Evolutionary conservation across 2,329 filamentous ascomycete genomes (phyloP).

Genomic region (Chalara sp.): DNA sequence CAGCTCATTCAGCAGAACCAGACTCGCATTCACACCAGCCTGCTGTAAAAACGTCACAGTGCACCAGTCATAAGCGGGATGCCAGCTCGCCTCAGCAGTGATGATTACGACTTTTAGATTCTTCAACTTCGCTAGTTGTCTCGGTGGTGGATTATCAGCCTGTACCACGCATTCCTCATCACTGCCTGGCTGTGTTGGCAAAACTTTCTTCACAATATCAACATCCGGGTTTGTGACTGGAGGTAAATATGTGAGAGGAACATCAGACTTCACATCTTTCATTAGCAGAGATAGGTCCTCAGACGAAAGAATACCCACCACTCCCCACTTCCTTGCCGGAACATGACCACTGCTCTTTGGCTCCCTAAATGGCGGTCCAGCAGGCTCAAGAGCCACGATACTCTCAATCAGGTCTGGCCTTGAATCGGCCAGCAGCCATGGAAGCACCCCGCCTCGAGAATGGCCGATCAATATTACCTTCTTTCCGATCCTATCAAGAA

Average conservation of each 20-base stretch:
- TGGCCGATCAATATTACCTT: constrained; percentile 25
- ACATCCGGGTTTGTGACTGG: constrained; percentile 29
- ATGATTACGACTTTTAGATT: constrained; percentile 32
- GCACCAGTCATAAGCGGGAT: constrained; percentile 39
- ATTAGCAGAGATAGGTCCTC: constrained; percentile 34
- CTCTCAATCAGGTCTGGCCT: constrained; percentile 34
- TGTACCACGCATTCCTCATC: constrained; percentile 28
- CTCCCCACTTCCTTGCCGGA: constrained; percentile 3
- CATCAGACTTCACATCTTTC: constrained; percentile 27
- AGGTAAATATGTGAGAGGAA: constrained; percentile 42
- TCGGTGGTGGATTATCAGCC: constrained; percentile 23
- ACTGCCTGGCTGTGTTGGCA: constrained; percentile 16
- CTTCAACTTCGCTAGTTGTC: constrained; percentile 30
- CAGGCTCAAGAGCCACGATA: constrained; percentile 39
- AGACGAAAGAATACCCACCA: constrained; percentile 31
- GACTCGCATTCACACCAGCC: constrained; percentile 32
- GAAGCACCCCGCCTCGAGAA: constrained; percentile 38
- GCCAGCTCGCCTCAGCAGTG: constrained; percentile 38
- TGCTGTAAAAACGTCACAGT: constrained; percentile 35
- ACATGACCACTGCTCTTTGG: background rate
- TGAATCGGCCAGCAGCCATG: constrained; percentile 35
- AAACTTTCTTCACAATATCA: constrained; percentile 28
- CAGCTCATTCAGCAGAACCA: constrained; percentile 30
- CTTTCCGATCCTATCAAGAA: constrained; percentile 17
- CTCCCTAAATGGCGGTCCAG: constrained; percentile 37